Percentiles rank a stretch among this genome's conserved stretches.
phyloP scores from a whole-genome alignment of 169 alveolate species.

The Cystoisospora suis region DNA sequence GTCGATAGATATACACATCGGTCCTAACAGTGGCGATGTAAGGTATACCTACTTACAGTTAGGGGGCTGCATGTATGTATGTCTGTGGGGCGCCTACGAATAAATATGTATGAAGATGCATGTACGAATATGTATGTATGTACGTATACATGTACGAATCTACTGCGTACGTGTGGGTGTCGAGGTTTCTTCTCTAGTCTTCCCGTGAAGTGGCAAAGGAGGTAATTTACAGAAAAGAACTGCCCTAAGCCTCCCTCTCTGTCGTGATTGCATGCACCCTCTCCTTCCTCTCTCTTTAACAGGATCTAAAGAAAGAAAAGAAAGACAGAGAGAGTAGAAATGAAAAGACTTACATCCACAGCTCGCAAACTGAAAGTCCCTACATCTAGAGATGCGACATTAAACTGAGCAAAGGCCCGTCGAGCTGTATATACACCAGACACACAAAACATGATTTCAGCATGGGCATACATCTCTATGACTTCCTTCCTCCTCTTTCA shows the following conservation, averaged over 20 bases:
- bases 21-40: background rate
- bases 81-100: background rate
- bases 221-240: too few relatives aligned
- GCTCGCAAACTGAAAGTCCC: too few relatives aligned
- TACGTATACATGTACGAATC: background rate
- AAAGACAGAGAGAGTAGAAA: too few relatives aligned
- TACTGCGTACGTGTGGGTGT: background rate
- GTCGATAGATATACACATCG: too few relatives aligned
- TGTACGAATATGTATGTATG: background rate
- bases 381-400: background rate
- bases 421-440: too few relatives aligned
- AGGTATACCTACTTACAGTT: background rate
- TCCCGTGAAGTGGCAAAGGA: background rate
- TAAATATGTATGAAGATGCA: background rate
- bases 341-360: too few relatives aligned
- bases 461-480: too few relatives aligned
- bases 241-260: too few relatives aligned
- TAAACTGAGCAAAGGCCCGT: background rate
- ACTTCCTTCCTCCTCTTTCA: too few relatives aligned
- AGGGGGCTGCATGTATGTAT: background rate
- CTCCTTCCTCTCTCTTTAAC: background rate
- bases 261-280: background rate
- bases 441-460: too few relatives aligned
- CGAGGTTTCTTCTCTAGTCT: background rate
- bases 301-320: too few relatives aligned